Evolutionary conservation across 441 rosid species (phyloP).

Genomic region (Croton laevigatus): DNA sequence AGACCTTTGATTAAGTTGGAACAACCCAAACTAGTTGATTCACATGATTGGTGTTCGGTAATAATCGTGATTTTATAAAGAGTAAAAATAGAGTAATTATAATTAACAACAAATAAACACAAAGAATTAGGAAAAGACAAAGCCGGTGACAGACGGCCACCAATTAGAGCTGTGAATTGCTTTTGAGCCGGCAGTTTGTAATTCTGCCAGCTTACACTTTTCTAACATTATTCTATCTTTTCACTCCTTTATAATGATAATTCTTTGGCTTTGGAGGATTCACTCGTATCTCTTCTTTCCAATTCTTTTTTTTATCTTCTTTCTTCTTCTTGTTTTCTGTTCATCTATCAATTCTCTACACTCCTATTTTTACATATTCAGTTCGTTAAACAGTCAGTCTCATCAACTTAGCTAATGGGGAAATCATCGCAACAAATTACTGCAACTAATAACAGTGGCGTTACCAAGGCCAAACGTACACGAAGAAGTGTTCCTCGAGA

Average conservation of each 20-base stretch:
- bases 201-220: constrained; percentile 30
- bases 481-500: constrained; percentile 70
- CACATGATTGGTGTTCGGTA: no score
- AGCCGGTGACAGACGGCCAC: constrained; percentile 57
- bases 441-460: constrained; percentile 24
- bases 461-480: constrained; percentile 55
- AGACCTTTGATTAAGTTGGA: no score
- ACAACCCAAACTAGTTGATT: no score
- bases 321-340: constrained; percentile 1
- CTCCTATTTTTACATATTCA: neutral
- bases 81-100: no score
- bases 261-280: constrained; percentile 29
- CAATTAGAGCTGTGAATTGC: neutral
- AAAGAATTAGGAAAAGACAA: constrained; percentile 31
- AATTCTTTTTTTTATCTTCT: neutral
- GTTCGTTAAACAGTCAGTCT: no score
- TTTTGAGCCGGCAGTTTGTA: constrained; percentile 36
- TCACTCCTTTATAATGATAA: constrained; percentile 28
- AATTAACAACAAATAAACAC: constrained; percentile 24
- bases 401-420: constrained; percentile 29
- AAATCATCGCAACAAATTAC: constrained; percentile 37
- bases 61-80: no score
- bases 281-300: neutral
- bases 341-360: neutral
- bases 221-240: constrained; percentile 18